phyloP scores from a whole-genome alignment of 2,329 filamentous ascomycete species.

The Fusarium sp. region DNA sequence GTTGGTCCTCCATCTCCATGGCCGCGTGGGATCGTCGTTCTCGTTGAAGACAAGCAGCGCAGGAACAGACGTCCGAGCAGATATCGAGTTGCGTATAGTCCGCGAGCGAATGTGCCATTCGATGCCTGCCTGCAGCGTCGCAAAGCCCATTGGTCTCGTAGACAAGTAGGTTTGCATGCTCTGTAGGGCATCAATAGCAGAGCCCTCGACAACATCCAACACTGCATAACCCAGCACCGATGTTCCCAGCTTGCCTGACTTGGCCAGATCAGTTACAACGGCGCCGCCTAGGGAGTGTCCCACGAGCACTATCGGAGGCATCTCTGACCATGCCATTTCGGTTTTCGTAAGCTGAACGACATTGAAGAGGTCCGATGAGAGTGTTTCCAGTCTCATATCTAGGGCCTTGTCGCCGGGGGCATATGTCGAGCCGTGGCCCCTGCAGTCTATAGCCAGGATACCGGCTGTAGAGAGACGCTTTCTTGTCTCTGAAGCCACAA shows the following conservation, averaged over 20 bases:
- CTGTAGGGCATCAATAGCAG: slow-evolving; percentile 91
- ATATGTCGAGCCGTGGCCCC: slow-evolving; percentile 84
- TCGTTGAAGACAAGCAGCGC: slow-evolving; percentile 71
- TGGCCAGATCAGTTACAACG: slow-evolving; percentile 86
- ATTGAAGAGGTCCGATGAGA: slow-evolving; percentile 77
- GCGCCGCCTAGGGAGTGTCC: slow-evolving; percentile 95
- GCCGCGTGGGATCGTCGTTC: slow-evolving; percentile 52
- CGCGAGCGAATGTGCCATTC: slow-evolving; percentile 94
- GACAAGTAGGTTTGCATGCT: slow-evolving; percentile 94
- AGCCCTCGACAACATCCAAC: slow-evolving; percentile 94
- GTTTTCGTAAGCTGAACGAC: slow-evolving; percentile 75
- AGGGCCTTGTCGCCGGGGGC: slow-evolving; percentile 55
- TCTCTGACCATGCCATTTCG: slow-evolving; percentile 76
- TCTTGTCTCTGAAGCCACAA: slow-evolving; percentile 80
- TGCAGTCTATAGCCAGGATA: slow-evolving; percentile 84
- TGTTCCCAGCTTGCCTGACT: slow-evolving; percentile 70
- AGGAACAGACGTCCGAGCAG: slow-evolving; percentile 89
- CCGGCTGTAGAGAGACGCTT: slow-evolving; percentile 83
- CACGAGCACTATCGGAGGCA: slow-evolving; percentile 83
- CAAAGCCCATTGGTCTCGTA: slow-evolving; percentile 81
- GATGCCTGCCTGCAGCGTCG: slow-evolving; percentile 81
- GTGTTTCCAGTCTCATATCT: slow-evolving; percentile 77
- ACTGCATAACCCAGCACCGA: slow-evolving; percentile 87
- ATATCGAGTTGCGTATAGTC: slow-evolving; percentile 83
- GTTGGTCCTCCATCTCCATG: slow-evolving; percentile 89